Evolutionary conservation across 352 stramenopile genomes (phyloP).

Genomic region (Globisporangium polare): DNA sequence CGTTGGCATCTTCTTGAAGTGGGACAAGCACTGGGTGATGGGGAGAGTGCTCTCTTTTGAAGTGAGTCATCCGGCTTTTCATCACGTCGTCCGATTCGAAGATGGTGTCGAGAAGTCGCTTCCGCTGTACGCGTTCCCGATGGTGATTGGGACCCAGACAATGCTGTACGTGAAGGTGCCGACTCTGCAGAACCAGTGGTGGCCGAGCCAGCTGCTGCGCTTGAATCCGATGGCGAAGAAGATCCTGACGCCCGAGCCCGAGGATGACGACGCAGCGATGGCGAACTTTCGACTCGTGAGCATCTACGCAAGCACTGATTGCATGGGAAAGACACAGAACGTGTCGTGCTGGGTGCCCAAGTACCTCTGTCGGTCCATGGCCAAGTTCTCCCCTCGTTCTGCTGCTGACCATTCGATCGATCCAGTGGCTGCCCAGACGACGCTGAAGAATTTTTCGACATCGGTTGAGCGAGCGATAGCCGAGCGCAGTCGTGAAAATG

Average conservation of each 20-base stretch:
- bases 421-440: neutral
- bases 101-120: constrained; percentile 55
- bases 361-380: constrained; percentile 64
- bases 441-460: constrained; percentile 12
- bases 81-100: constrained; percentile 68
- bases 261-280: constrained; percentile 26
- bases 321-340: constrained; percentile 33
- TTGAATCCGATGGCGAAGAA: constrained; percentile 60
- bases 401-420: neutral
- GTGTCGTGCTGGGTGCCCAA: constrained; percentile 76
- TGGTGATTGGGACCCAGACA: constrained; percentile 58
- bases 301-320: constrained; percentile 36
- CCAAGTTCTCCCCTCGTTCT: constrained; percentile 2
- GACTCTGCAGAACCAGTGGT: constrained; percentile 60
- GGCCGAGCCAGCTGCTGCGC: constrained; percentile 65
- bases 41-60: constrained; percentile 66
- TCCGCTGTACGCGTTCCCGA: constrained; percentile 65
- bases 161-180: constrained; percentile 74
- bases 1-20: constrained; percentile 64
- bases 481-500: constrained; percentile 24
- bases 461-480: constrained; percentile 22
- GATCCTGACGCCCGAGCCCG: constrained; percentile 32
- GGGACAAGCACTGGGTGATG: constrained; percentile 79
- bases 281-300: constrained; percentile 55
- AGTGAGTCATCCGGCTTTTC: constrained; percentile 34